Evolutionary conservation across 768 basidiomycete species (phyloP), one percentile per base, ranked within the genome.

Genomic region (Boletus sp.): DNA sequence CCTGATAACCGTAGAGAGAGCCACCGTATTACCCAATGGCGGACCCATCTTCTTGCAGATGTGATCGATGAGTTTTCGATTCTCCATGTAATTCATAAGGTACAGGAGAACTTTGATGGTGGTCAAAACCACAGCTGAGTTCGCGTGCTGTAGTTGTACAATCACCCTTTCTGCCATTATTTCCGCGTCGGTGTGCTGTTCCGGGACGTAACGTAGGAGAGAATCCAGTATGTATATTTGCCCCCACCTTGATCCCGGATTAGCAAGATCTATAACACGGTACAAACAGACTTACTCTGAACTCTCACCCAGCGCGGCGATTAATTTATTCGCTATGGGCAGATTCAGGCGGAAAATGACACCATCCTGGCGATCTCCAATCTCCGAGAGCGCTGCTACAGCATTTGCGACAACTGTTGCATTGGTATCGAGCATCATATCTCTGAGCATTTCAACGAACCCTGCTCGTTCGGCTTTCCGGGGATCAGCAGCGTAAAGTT

Each of bases 11-110:
- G 0, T 29, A 13, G 27, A 53, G 40, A 34, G 37, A 50, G 40
- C 23, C 33, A 33, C 5, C 6, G 32, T 37, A 37, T 49, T 63
- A 95, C 96, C 96, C 70, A 99, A 73, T 23, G 97, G 97, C 13
- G 97, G 96, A 0, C 94, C 94, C 91, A 99, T 96, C 76, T 98
- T 98, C 72, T 90, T 87, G 74, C 97, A 97, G 61, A 97, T 87
- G 60, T 87, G 81, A 54, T 97, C 90, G 45, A 97, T 89, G 45
- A 93, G 73, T 39, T 78, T 81, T 54, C 90, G 83, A 68, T 90
- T 88, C 57, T 92, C 89, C 90, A 98, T 98, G 72, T 99, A 98
- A 71, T 98, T 99, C 96, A 99, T 98, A 55, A 98, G 77, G 66
- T 96, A 98, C 19, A 98, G 77, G 25, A 98, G 79, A 51, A 90